Evolutionary conservation across 2,329 filamentous ascomycete species (phyloP).

Genomic region (Trichoderma oligosporum): DNA sequence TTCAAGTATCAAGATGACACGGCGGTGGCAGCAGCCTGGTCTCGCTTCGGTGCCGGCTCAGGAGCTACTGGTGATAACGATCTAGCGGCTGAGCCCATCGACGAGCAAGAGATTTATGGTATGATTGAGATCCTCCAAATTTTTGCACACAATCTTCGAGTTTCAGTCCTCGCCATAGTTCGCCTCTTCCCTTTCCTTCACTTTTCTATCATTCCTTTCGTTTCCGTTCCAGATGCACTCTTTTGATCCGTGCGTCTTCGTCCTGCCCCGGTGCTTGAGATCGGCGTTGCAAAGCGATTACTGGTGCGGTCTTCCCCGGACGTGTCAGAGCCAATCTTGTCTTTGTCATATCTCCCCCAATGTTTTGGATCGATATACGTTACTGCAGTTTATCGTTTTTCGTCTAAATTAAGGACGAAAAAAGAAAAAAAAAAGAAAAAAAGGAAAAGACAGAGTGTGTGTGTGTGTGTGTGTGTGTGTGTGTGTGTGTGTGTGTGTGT

Average conservation of each 20-base stretch:
- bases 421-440: neutral
- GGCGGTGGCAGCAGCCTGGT: slow-evolving; percentile 27
- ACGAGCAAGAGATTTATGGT: slow-evolving; percentile 97
- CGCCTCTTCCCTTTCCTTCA: neutral
- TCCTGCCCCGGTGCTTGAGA: neutral
- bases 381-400: neutral
- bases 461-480: too few relatives aligned
- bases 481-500: too few relatives aligned
- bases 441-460: too few relatives aligned
- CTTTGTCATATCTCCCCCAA: neutral
- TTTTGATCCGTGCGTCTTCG: neutral
- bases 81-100: slow-evolving; percentile 74
- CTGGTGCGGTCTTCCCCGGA: neutral
- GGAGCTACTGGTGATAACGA: slow-evolving; percentile 41
- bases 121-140: slow-evolving; percentile 26
- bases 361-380: neutral
- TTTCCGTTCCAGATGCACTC: neutral
- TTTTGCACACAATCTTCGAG: neutral
- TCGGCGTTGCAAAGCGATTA: neutral
- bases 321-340: neutral
- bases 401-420: neutral
- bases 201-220: too few relatives aligned
- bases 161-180: neutral
- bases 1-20: slow-evolving; percentile 39
- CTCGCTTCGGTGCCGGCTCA: slow-evolving; percentile 39